Conservation (phyloP, 176 grass and related monocot genomes). For the Neostapfia colusana region DNA sequence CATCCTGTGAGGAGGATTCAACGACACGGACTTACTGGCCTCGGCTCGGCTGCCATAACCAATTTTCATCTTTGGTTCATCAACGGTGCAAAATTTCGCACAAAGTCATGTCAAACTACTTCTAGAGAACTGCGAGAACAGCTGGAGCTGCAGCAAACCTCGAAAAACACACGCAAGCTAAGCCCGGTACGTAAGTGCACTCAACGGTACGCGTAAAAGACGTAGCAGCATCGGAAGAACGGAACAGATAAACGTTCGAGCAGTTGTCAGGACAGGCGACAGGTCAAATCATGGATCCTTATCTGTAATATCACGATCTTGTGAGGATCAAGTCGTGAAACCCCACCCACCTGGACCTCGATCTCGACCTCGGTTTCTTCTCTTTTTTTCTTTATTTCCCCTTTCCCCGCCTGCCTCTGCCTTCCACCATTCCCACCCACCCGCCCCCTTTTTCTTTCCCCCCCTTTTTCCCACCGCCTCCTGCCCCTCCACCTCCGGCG, state of each 20-base stretch:
- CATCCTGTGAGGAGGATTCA: too few species aligned
- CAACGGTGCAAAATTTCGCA: too few species aligned
- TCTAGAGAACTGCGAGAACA: too few species aligned
- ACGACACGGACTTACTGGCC: too few species aligned
- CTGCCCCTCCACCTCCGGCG: not conserved
- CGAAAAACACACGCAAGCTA: not conserved
- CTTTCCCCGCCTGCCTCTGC: conserved; percentile 2
- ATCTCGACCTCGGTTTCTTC: conserved; percentile 15
- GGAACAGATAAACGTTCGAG: not conserved
- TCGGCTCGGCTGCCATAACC: too few species aligned
- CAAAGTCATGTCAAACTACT: too few species aligned
- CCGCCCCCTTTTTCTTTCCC: not conserved
- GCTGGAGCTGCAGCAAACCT: too few species aligned
- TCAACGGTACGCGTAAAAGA: not conserved
- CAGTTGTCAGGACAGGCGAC: not conserved
- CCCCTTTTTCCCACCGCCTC: too few species aligned
- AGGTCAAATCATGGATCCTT: not conserved
- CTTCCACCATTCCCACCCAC: not conserved
- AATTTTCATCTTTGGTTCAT: too few species aligned
- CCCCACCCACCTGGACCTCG: not conserved
- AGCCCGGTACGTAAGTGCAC: not conserved
- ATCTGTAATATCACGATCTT: not conserved
- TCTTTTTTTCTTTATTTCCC: conserved; percentile 1
- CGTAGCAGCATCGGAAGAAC: not conserved
- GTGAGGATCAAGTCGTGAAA: conserved; percentile 8